Conservation (phyloP, 306 rosid species). For the peach (Prunus persica) region Prunus_persica_NCBIv2 NC_034012.1:4105001-4105500, state of each 20-base stretch:
- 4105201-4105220: neutral
- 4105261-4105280: neutral
- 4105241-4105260: neutral
- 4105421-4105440: neutral
- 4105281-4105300: neutral
- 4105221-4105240: neutral
- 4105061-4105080: neutral
- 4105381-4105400: too few species aligned
- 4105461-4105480: neutral
- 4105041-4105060: neutral
- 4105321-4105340: neutral
- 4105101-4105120: too few species aligned
- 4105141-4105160: neutral
- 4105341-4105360: neutral
- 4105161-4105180: slow-evolving; percentile 5
- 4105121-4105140: neutral
- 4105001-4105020: neutral
- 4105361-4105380: too few species aligned
- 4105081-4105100: too few species aligned
- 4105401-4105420: neutral
- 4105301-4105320: neutral
- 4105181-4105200: neutral
- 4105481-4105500: neutral
- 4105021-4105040: neutral
- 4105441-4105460: neutral